Evolutionary conservation across 2,329 filamentous ascomycete species (phyloP).

Genomic region (Knoxdaviesia proteae): DNA sequence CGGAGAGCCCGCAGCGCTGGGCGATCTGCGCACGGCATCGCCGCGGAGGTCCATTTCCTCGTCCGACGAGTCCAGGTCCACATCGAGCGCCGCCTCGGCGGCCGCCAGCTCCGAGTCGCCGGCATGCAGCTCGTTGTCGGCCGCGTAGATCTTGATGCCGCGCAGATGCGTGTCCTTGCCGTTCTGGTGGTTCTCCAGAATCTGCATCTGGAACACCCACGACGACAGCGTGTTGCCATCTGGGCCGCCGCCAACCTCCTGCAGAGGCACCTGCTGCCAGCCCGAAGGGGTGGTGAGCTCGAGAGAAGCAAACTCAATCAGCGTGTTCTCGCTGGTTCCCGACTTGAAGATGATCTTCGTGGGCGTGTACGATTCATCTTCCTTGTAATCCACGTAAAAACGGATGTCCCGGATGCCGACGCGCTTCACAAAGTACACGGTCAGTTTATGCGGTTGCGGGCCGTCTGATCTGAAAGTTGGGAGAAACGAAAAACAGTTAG

Average conservation of each 20-base stretch:
- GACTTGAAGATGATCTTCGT: constrained; percentile 79
- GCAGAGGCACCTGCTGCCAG: constrained; percentile 68
- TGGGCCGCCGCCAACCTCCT: constrained; percentile 31
- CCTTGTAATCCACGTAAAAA: constrained; percentile 76
- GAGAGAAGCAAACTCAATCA: constrained; percentile 72
- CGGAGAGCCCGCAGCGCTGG: no score
- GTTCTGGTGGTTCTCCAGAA: constrained; percentile 95
- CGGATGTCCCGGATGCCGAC: constrained; percentile 59
- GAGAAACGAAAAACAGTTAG: constrained; percentile 1
- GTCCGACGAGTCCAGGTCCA: constrained; percentile 7
- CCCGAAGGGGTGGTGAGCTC: constrained; percentile 60
- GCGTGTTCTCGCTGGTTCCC: constrained; percentile 76
- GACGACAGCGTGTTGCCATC: constrained; percentile 61
- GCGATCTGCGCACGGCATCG: no score
- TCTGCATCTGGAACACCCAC: constrained; percentile 74
- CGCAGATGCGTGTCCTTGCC: constrained; percentile 97
- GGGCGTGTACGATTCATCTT: constrained; percentile 91
- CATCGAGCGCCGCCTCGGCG: not conserved
- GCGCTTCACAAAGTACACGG: constrained; percentile 69
- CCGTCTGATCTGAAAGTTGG: constrained; percentile 45
- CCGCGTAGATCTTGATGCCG: constrained; percentile 67
- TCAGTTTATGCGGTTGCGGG: constrained; percentile 63
- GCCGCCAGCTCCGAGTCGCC: not conserved
- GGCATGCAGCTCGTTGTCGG: constrained; percentile 24
- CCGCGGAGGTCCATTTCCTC: not conserved